A percentile compares a stretch with the other conserved stretches of the same genome.
These are phyloP conservation scores for Dioszegia hungarica DNA, from an alignment of 768 basidiomycete genomes.

Conservation along the genomic window DNA sequence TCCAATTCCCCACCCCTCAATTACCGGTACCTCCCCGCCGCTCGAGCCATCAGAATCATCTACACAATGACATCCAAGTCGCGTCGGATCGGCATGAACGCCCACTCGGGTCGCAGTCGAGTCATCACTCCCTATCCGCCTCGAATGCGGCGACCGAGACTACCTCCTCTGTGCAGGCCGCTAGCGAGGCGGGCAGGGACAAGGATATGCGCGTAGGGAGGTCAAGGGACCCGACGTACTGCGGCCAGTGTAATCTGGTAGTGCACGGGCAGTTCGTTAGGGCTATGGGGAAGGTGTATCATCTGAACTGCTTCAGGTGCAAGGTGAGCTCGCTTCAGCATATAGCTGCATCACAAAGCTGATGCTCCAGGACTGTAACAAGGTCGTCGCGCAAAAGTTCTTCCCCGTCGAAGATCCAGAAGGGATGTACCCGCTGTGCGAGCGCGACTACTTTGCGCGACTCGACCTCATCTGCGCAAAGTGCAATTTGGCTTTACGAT, in stretches of 20 bases:
- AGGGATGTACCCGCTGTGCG: slow-evolving; percentile 90
- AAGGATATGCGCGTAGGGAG: slow-evolving; percentile 10
- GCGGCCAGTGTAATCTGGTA: slow-evolving; percentile 49
- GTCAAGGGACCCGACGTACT: slow-evolving; percentile 29
- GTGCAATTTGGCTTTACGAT: slow-evolving; percentile 87
- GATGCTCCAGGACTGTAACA: slow-evolving; percentile 75
- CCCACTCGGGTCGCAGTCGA: neutral
- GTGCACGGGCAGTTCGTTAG: slow-evolving; percentile 95
- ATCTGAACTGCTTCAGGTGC: slow-evolving; percentile 98
- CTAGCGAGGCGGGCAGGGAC: neutral
- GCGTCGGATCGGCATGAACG: neutral
- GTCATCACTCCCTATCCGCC: neutral
- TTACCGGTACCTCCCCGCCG: neutral
- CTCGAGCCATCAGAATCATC: slow-evolving; percentile 14
- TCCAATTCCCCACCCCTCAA: slow-evolving; percentile 9
- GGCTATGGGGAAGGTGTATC: slow-evolving; percentile 86
- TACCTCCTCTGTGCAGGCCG: neutral
- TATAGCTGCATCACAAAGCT: neutral
- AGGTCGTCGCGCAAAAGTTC: slow-evolving; percentile 95
- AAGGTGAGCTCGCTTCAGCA: slow-evolving; percentile 58
- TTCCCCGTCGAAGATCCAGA: slow-evolving; percentile 94
- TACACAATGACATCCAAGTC: neutral
- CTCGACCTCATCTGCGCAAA: slow-evolving; percentile 94
- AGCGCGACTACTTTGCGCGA: slow-evolving; percentile 94
- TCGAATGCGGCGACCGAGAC: neutral